phyloP scores from a whole-genome alignment of 2,329 filamentous ascomycete genomes.

The Cytospora piceicola region DNA sequence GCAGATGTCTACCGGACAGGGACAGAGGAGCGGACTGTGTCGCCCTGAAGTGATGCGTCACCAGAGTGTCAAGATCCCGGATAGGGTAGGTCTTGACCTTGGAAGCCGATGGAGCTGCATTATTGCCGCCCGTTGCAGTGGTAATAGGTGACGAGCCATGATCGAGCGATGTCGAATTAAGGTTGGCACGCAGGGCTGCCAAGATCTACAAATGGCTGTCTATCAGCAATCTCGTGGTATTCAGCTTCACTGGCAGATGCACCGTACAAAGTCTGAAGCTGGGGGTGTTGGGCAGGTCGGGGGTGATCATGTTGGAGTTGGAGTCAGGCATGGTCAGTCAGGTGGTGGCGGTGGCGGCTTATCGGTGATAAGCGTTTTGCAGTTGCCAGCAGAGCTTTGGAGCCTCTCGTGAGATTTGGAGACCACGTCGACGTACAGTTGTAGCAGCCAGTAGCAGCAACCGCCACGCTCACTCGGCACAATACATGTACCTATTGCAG shows the following conservation, averaged over 20 bases:
- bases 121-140: constrained; percentile 25
- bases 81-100: constrained; percentile 44
- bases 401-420: neutral
- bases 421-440: neutral
- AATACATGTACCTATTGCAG: neutral
- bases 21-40: constrained; percentile 53
- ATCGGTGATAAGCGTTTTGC: constrained; percentile 25
- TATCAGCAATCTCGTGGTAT: constrained; percentile 26
- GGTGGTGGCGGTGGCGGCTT: constrained; percentile 16
- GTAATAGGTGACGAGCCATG: constrained; percentile 7
- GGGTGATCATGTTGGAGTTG: constrained; percentile 29
- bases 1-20: constrained; percentile 56
- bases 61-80: constrained; percentile 51
- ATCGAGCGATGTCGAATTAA: constrained; percentile 30
- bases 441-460: neutral
- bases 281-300: constrained; percentile 20
- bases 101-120: constrained; percentile 17
- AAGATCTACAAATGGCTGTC: constrained; percentile 33
- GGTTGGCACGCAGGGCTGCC: constrained; percentile 35
- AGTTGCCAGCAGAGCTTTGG: constrained; percentile 10
- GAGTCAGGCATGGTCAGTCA: constrained; percentile 23
- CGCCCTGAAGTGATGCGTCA: constrained; percentile 50
- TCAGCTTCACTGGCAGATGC: constrained; percentile 4
- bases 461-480: neutral
- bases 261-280: constrained; percentile 2